A percentile compares a stretch with the other conserved stretches of the same genome.
Evolutionary conservation across 805 yeast genomes (phyloP).

Genomic region (Saturnispora serradocipensis): DNA sequence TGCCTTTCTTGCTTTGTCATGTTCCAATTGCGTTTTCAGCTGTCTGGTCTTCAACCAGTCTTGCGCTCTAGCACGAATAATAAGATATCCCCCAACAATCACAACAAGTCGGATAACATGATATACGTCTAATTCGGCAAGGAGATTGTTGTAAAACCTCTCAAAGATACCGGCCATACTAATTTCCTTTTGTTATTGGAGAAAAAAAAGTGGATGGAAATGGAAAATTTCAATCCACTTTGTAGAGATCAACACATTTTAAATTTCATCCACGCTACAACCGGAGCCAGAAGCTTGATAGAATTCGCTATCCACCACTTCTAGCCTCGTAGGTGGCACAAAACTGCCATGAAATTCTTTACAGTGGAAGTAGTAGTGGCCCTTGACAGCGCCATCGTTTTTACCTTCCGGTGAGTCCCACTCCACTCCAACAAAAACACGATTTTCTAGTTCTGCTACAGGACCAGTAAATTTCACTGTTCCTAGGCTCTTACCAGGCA

Average conservation of each 20-base stretch:
- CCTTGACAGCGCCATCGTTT: conserved; percentile 69
- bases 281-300: neutral
- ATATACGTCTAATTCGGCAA: conserved; percentile 36
- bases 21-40: conserved; percentile 35
- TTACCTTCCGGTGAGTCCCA: conserved; percentile 83
- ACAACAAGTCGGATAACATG: conserved; percentile 39
- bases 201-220: neutral
- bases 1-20: conserved; percentile 37
- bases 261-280: conserved; percentile 1
- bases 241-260: neutral
- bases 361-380: conserved; percentile 49
- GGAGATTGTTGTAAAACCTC: conserved; percentile 8
- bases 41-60: conserved; percentile 51
- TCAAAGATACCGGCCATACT: conserved; percentile 1
- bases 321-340: conserved; percentile 58
- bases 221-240: neutral
- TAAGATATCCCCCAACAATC: conserved; percentile 53
- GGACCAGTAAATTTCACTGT: conserved; percentile 60
- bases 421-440: conserved; percentile 75
- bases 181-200: neutral
- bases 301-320: conserved; percentile 40
- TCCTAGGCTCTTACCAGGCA: conserved; percentile 64
- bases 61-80: conserved; percentile 47
- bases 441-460: conserved; percentile 50
- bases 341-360: conserved; percentile 61